phyloP scores from a whole-genome alignment of 2,329 filamentous ascomycete genomes.

The Onygena corvina region DNA sequence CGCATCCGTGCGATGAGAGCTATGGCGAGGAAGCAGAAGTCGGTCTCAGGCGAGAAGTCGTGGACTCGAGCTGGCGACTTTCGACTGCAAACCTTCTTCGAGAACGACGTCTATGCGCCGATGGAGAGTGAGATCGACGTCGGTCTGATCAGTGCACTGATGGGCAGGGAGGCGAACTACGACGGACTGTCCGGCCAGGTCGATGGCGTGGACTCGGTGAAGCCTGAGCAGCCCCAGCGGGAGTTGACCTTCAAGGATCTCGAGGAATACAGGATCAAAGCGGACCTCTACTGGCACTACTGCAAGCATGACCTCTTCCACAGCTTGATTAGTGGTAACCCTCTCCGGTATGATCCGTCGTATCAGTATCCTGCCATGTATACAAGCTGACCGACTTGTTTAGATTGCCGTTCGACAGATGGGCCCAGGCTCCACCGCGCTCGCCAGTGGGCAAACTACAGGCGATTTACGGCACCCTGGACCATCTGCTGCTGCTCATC shows the following conservation, averaged over 20 bases:
- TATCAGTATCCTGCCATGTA: not conserved
- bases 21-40: conserved; percentile 28
- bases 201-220: conserved; percentile 21
- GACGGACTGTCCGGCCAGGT: conserved; percentile 44
- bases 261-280: conserved; percentile 64
- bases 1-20: conserved; percentile 56
- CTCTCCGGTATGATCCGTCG: conserved; percentile 55
- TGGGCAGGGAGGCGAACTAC: conserved; percentile 47
- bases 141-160: conserved; percentile 45
- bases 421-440: conserved; percentile 79
- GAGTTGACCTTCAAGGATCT: conserved; percentile 49
- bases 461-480: conserved; percentile 75
- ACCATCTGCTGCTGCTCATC: conserved; percentile 73
- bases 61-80: conserved; percentile 16
- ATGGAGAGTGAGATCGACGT: conserved; percentile 43
- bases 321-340: conserved; percentile 74
- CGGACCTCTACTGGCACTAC: conserved; percentile 93
- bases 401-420: conserved; percentile 67
- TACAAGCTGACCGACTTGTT: conserved; percentile 19
- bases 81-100: conserved; percentile 27
- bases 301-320: conserved; percentile 89
- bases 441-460: conserved; percentile 65
- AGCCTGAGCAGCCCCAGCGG: conserved; percentile 19
- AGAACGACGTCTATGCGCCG: conserved; percentile 34
- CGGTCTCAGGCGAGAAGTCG: conserved; percentile 17